Evolutionary conservation across 176 grass and related monocot species (phyloP).

Genomic region (Phragmites australis): DNA sequence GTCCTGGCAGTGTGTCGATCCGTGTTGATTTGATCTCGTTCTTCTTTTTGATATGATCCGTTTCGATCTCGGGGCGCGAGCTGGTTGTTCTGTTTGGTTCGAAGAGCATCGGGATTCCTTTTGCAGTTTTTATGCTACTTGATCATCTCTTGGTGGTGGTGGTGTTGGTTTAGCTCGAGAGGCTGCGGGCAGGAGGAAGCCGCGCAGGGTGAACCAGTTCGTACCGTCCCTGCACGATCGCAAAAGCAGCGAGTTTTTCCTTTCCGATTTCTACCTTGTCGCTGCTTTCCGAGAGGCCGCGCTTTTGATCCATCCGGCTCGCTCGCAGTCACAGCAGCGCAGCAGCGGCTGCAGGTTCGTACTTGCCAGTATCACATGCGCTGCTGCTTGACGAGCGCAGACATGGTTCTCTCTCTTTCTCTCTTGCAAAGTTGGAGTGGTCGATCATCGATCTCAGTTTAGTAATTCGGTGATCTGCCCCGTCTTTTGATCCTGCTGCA

Average conservation of each 20-base stretch:
- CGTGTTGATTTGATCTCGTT: neutral
- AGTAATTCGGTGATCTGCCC: neutral
- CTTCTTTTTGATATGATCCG: neutral
- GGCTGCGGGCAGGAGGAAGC: neutral
- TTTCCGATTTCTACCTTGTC: neutral
- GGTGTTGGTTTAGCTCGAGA: neutral
- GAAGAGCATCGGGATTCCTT: neutral
- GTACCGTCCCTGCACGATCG: conserved; percentile 8
- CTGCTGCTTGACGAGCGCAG: neutral
- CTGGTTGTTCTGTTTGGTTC: neutral
- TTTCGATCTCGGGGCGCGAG: neutral
- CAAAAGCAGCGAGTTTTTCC: conserved; percentile 19
- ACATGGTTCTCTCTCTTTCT: neutral
- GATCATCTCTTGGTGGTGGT: neutral
- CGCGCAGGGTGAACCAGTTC: neutral
- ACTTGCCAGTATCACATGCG: conserved; percentile 9
- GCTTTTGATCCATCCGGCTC: neutral
- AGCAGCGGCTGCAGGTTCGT: neutral
- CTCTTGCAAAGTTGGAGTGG: too few species aligned
- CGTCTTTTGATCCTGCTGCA: neutral
- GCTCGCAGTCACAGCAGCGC: too few species aligned
- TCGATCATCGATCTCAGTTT: neutral
- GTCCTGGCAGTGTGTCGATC: neutral
- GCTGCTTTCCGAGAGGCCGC: conserved; percentile 3
- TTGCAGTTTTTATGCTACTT: neutral